Conservation (phyloP, 2,329 filamentous ascomycete genomes). For the Beauveria pseudobassiana region DNA sequence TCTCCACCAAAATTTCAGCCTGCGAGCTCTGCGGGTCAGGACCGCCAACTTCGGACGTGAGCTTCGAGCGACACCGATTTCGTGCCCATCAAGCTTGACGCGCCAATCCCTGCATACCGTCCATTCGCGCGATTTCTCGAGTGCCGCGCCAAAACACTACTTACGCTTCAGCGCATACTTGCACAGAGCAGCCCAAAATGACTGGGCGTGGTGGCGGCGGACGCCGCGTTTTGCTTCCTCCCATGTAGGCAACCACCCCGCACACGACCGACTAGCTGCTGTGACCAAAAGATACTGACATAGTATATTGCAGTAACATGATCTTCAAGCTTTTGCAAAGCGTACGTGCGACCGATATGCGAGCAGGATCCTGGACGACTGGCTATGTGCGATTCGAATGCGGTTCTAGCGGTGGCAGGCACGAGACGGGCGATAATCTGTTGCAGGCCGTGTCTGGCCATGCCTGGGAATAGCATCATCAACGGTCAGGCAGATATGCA, state of each 20-base stretch:
- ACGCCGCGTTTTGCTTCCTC: slow-evolving; percentile 52
- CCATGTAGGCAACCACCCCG: slow-evolving; percentile 34
- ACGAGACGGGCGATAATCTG: neutral
- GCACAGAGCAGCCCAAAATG: slow-evolving; percentile 32
- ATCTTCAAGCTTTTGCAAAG: slow-evolving; percentile 71
- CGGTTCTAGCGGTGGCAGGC: neutral
- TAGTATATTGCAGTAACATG: slow-evolving; percentile 32
- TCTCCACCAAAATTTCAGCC: slow-evolving; percentile 12
- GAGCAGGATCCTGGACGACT: slow-evolving; percentile 20
- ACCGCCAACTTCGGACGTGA: neutral
- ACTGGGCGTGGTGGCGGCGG: slow-evolving; percentile 53
- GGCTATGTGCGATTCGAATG: neutral
- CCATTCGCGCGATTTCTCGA: neutral
- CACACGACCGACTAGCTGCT: neutral
- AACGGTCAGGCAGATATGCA: neutral
- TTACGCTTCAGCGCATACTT: neutral
- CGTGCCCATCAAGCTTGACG: slow-evolving; percentile 1
- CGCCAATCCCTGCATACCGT: neutral
- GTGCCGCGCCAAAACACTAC: neutral
- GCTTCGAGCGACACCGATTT: neutral
- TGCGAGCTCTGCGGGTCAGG: neutral
- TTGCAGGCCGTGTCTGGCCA: neutral
- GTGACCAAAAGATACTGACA: slow-evolving; percentile 7
- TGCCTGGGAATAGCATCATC: neutral
- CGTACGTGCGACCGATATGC: slow-evolving; percentile 23